Conservation (phyloP, 116 monocot genomes). For the Iris pallida region DNA sequence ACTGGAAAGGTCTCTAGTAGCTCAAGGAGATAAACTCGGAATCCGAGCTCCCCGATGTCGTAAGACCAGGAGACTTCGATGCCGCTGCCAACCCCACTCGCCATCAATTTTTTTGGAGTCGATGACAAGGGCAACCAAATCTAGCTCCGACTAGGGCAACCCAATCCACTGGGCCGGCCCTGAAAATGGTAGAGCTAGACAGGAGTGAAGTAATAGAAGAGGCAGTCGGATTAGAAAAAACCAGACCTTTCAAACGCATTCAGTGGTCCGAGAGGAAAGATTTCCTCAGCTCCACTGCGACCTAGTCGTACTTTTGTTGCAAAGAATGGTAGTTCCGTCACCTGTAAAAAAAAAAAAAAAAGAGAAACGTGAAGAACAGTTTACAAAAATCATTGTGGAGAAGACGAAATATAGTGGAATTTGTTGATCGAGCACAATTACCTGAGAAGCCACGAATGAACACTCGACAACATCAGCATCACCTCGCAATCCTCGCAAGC, state of each 20-base stretch:
- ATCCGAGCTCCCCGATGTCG: too few species aligned
- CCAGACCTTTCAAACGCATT: slow-evolving; percentile 79
- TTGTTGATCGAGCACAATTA: slow-evolving; percentile 5
- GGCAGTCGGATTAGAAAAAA: not conserved
- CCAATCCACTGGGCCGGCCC: too few species aligned
- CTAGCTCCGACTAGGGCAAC: too few species aligned
- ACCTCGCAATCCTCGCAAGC: slow-evolving; percentile 71
- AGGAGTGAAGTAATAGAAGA: not conserved
- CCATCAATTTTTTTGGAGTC: too few species aligned
- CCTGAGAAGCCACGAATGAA: slow-evolving; percentile 78
- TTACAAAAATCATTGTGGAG: not conserved
- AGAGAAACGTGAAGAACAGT: not conserved
- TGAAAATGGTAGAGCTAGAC: too few species aligned
- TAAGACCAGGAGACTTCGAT: too few species aligned
- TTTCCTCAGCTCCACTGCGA: slow-evolving; percentile 63
- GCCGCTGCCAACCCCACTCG: too few species aligned
- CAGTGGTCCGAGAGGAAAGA: slow-evolving; percentile 75
- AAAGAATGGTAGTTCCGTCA: slow-evolving; percentile 88
- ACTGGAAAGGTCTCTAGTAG: too few species aligned
- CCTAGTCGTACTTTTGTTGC: slow-evolving; percentile 78
- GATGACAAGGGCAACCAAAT: too few species aligned
- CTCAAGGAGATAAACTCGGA: too few species aligned
- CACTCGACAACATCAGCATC: slow-evolving; percentile 83
- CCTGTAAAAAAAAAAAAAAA: slow-evolving; percentile 25
- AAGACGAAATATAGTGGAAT: not conserved